Conservation (phyloP, 2,329 filamentous ascomycete genomes). For the Arthrobotrys entomopaga region DNA sequence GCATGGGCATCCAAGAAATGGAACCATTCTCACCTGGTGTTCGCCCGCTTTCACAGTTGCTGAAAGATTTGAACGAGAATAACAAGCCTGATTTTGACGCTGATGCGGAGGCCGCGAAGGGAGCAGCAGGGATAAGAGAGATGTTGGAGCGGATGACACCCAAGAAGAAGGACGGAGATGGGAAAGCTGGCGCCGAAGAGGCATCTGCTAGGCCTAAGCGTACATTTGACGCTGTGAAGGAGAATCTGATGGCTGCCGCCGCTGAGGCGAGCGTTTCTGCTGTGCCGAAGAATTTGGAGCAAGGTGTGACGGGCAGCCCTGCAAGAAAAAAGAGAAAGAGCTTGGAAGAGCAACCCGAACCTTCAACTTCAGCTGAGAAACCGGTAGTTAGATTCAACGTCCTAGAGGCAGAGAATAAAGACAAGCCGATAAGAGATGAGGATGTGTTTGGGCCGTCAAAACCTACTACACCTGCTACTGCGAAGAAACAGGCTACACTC, state of each 20-base stretch:
- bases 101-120: slow-evolving; percentile 71
- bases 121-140: slow-evolving; percentile 68
- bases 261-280: slow-evolving; percentile 10
- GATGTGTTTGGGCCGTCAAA: slow-evolving; percentile 41
- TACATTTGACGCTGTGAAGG: slow-evolving; percentile 49
- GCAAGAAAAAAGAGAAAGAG: slow-evolving; percentile 54
- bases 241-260: slow-evolving; percentile 47
- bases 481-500: neutral
- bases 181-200: neutral
- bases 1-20: slow-evolving; percentile 70
- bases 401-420: slow-evolving; percentile 24
- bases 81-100: slow-evolving; percentile 67
- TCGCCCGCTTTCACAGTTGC: slow-evolving; percentile 56
- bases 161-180: slow-evolving; percentile 67
- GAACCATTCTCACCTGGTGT: slow-evolving; percentile 70
- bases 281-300: slow-evolving; percentile 18
- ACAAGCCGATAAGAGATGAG: slow-evolving; percentile 16
- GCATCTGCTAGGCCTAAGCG: slow-evolving; percentile 39
- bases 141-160: slow-evolving; percentile 76
- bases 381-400: slow-evolving; percentile 44
- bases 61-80: slow-evolving; percentile 56
- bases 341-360: slow-evolving; percentile 41
- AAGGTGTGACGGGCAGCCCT: slow-evolving; percentile 35
- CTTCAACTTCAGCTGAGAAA: slow-evolving; percentile 21
- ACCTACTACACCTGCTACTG: slow-evolving; percentile 1